A percentile compares a stretch with the other conserved stretches of the same genome.
Evolutionary conservation across 2,329 filamentous ascomycete genomes (phyloP).

Genomic region (Aspergillus neoniger): DNA sequence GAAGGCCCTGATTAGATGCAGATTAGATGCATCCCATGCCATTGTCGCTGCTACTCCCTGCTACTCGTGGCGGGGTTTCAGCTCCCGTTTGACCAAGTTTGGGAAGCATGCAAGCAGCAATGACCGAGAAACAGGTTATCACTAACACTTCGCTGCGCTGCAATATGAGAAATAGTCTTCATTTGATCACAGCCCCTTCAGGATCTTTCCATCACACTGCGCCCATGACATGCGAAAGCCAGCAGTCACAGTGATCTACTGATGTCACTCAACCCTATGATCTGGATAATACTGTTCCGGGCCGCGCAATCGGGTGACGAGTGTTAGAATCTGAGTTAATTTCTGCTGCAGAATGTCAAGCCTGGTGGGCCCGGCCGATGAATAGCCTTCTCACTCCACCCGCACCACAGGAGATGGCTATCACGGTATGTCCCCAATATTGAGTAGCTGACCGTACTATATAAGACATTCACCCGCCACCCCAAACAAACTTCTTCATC

Average conservation of each 20-base stretch:
- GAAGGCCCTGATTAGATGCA: not conserved
- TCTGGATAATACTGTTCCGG: not conserved
- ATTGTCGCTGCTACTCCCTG: no score
- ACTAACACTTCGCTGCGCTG: not conserved
- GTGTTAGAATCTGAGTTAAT: not conserved
- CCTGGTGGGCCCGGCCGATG: not conserved
- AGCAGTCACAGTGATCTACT: not conserved
- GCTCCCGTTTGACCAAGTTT: no score
- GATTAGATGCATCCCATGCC: not conserved
- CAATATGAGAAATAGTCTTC: not conserved
- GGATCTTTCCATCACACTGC: not conserved
- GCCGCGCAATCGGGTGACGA: constrained; percentile 10
- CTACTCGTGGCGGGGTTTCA: no score
- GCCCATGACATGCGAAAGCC: not conserved
- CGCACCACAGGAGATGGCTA: not conserved
- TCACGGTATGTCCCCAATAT: not conserved
- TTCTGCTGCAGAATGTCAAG: constrained; percentile 3
- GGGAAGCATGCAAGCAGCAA: no score
- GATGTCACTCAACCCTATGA: not conserved
- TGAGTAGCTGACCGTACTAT: not conserved
- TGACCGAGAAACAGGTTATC: no score
- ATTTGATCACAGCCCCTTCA: not conserved
- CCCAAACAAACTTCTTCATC: no score
- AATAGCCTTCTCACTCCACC: not conserved
- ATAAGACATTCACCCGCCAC: not conserved